phyloP scores from a whole-genome alignment of 2,329 filamentous ascomycete species.

The Neofusicoccum kwambonambiense region DNA sequence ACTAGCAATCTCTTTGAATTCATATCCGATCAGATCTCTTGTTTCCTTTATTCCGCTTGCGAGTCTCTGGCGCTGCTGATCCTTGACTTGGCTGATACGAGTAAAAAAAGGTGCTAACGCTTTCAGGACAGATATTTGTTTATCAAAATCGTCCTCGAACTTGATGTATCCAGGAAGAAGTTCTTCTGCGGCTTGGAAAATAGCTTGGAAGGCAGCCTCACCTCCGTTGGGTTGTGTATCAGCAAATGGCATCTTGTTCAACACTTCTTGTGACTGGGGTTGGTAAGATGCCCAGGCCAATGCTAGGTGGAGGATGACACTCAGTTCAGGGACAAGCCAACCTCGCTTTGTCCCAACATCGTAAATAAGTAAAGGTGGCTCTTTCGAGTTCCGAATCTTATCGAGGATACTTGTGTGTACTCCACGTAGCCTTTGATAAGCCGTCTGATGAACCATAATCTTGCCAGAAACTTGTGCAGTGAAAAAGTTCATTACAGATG shows the following conservation, averaged over 20 bases:
- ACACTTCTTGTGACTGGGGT: not conserved
- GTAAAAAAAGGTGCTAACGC: not conserved
- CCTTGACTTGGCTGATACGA: not conserved
- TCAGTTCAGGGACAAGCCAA: not conserved
- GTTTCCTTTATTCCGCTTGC: not conserved
- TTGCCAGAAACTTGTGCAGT: not conserved
- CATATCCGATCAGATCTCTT: not conserved
- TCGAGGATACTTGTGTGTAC: not conserved
- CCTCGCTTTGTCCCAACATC: not conserved
- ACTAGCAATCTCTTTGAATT: not conserved
- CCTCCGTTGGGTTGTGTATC: not conserved
- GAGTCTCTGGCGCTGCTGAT: not conserved
- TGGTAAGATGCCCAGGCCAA: not conserved
- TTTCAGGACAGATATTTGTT: not conserved
- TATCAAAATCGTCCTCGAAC: not conserved
- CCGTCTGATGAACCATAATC: not conserved
- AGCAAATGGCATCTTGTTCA: not conserved
- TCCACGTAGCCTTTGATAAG: not conserved
- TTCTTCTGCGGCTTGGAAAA: not conserved
- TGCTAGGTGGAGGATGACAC: not conserved
- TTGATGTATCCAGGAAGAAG: not conserved
- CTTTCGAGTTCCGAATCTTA: not conserved
- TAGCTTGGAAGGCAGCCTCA: not conserved
- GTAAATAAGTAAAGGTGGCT: fast-evolving
- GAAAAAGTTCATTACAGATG: not conserved